Base-by-base conservation (phyloP, 225 moss, liverwort and hornwort genomes). In the Polytrichum formosum region DNA sequence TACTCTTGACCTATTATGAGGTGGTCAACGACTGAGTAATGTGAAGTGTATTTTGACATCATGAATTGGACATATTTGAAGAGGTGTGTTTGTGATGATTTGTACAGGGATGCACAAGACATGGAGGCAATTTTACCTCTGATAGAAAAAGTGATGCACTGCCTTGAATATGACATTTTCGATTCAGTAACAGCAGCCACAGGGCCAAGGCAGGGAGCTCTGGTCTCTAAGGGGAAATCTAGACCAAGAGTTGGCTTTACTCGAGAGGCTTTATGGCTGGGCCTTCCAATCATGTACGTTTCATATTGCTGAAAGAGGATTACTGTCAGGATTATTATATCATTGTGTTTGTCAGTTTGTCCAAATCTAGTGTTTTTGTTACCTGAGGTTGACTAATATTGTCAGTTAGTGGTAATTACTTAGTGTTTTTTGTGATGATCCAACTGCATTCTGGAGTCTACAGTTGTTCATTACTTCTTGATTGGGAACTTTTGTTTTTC, bases 251-350 rank as follows among this genome's bases (percentile, higher is more conserved):
- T 90, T 28, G 68, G 79, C 46, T 90, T 90, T 79, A 85, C 79
- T 63, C 90, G 85, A 62, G 94, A 98, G 66, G 84, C 82, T 58
- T 76, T 98, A 35, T 98, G 98, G 98, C 90, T 90, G 68, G 98
- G 98, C 6, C 78, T 98, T 77, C 88, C 87, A 18, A 92, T 83
- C 73, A 82, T 98, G 89, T 89, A 83, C 63, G 31, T 6, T 53
- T 54, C 0, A 9, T 58, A 23, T 67, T 46, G 46, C 16, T 46
- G 46, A 46, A 46, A 46, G 46, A 13, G 46, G 16, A 46, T 13
- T 37, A 13, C 46, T 46, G 46, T 16, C 46, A 46, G 46, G 46
- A 35, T 35, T 35, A 9, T 9, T 2, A 35, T 35, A 9, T 35
- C 46, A 10, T 13, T 46, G 46, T 46, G 3, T 37, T 0, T 13